Base-by-base conservation (phyloP, 192 early-diverging fungal genomes). In the Podila clonocystis region DNA sequence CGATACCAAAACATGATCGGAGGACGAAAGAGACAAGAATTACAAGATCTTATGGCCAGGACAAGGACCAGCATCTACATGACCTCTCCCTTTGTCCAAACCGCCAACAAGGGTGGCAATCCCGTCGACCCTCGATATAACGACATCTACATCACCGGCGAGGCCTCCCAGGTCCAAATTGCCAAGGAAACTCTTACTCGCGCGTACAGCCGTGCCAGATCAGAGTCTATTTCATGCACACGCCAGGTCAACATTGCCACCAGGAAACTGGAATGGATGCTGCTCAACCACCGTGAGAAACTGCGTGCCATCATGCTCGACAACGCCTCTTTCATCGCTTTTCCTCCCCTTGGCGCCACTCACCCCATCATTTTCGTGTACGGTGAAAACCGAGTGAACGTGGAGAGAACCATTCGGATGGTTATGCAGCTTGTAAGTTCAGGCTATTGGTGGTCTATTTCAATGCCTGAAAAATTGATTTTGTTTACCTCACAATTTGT, bases 181-280 rank as follows among this genome's bases (percentile, higher is more conserved):
- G 88, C 89, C 50, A 88, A 88, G 70, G 85, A 90, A 28, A 84
- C 84, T 58, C 65, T 91, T 15, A 80, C 71, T 13, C 64, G 82
- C 7, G 84, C 82, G 65, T 71, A 73, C 59, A 65, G 82, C 72
- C 86, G 87, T 58, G 88, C 83, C 80, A 58, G 69, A 29, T 34
- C 74, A 3, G 36, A 62, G 17, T 76, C 60, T 17, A 30, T 58
- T 22, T 83, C 67, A 15, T 72, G 60, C 24, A 65, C 70, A 4
- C 70, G 67, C 20, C 63, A 71, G 11, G 75, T 86, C 31, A 70
- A 78, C 61, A 70, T 78, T 67, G 67, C 78, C 3, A 70, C 91
- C 11, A 87, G 92, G 31, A 96, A 96, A 68, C 70, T 94, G 70
- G 94, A 96, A 71, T 96, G 93, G 94, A 85, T 96, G 74, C 75